phyloP scores from a whole-genome alignment of 257 asterid genomes.

The Scutellaria minor region DNA sequence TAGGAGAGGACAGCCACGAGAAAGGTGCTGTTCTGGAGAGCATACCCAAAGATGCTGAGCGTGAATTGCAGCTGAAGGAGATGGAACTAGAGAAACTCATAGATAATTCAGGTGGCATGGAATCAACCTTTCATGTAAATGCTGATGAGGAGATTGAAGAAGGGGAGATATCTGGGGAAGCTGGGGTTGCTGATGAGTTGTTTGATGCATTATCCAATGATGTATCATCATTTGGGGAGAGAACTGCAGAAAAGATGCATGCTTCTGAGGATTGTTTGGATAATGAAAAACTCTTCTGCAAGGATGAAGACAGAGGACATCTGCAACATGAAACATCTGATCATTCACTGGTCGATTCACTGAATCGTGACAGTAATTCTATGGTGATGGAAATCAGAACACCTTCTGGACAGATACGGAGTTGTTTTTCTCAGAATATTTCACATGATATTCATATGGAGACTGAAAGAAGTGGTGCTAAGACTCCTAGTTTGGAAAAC shows the following conservation, averaged over 20 bases:
- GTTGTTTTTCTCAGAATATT: slow-evolving; percentile 34
- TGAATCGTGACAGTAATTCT: slow-evolving; percentile 35
- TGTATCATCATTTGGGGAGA: slow-evolving; percentile 41
- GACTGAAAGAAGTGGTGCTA: slow-evolving; percentile 33
- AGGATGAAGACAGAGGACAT: slow-evolving; percentile 37
- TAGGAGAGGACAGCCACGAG: slow-evolving; percentile 36
- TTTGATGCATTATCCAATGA: slow-evolving; percentile 50
- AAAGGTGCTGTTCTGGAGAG: slow-evolving; percentile 37
- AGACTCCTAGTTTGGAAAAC: slow-evolving; percentile 36
- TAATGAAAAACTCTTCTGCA: slow-evolving; percentile 34
- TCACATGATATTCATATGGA: slow-evolving; percentile 37
- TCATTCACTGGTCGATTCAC: slow-evolving; percentile 27
- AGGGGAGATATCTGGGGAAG: slow-evolving; percentile 74
- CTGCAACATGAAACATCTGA: slow-evolving; percentile 30
- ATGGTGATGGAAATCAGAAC: slow-evolving; percentile 39
- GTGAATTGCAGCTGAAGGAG: slow-evolving; percentile 66
- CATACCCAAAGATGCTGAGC: slow-evolving; percentile 47
- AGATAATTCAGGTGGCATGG: slow-evolving; percentile 43
- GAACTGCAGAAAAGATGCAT: slow-evolving; percentile 36
- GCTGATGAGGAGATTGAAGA: slow-evolving; percentile 67
- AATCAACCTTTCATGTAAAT: slow-evolving; percentile 40
- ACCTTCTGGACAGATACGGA: slow-evolving; percentile 38
- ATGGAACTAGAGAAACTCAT: slow-evolving; percentile 72
- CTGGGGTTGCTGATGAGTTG: slow-evolving; percentile 41
- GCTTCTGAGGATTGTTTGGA: slow-evolving; percentile 39